A percentile compares a stretch with the other conserved stretches of the same genome.
Conservation (phyloP, 345 rosid genomes). For the Erodium maritimum region DNA sequence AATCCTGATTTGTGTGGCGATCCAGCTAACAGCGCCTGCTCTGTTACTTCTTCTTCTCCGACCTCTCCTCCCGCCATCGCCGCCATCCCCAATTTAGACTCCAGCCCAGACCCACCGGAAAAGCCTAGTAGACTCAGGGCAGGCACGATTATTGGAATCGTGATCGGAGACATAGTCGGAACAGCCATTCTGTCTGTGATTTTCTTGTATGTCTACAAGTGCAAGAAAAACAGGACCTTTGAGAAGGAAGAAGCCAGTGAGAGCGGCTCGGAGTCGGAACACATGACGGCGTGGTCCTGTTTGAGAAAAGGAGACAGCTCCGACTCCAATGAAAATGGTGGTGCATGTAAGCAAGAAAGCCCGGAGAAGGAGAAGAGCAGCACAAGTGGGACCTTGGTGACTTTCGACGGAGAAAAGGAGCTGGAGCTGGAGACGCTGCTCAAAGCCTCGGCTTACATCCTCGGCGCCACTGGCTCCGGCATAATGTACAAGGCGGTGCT, state of each 20-base stretch:
- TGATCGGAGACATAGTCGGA: conserved; percentile 28
- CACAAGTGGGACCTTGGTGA: conserved; percentile 55
- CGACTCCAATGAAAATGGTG: conserved; percentile 18
- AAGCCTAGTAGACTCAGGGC: conserved; percentile 12
- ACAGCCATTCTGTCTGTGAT: conserved; percentile 18
- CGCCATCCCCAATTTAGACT: conserved; percentile 18
- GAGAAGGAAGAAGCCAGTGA: conserved; percentile 10
- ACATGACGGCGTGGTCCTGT: conserved; percentile 67
- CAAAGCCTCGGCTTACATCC: conserved; percentile 76
- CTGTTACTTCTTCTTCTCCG: conserved; percentile 35
- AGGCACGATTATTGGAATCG: conserved; percentile 21
- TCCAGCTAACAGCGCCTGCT: conserved; percentile 37
- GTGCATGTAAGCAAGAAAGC: too few relatives aligned
- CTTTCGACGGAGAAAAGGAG: conserved; percentile 50
- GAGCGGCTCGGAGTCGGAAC: conserved; percentile 47
- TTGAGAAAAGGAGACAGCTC: conserved; percentile 43
- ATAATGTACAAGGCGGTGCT: conserved; percentile 92
- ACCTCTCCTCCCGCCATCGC: conserved; percentile 64
- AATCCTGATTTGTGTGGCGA: conserved; percentile 61
- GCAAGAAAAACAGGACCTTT: conserved; percentile 13
- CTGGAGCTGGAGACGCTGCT: conserved; percentile 73
- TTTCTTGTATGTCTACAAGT: conserved; percentile 20
- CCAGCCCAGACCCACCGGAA: too few relatives aligned
- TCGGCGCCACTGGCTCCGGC: conserved; percentile 94
- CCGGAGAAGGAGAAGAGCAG: too few relatives aligned